Conservation (phyloP, 176 grass and related monocot species). For the Aegilops tauschii region DNA sequence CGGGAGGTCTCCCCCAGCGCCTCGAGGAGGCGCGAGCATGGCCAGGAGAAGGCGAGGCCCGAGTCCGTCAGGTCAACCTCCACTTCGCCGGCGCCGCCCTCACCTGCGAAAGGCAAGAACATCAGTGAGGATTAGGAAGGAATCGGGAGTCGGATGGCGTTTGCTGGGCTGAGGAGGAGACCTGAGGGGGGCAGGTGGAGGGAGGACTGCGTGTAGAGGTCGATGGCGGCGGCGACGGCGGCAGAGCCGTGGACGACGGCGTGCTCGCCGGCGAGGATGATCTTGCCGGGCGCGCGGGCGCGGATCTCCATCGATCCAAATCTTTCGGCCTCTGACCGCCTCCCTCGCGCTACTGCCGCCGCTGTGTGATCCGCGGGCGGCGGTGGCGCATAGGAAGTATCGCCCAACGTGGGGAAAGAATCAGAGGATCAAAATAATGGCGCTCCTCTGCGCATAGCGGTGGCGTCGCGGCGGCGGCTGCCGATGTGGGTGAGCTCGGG, state of each 20-base stretch:
- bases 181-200: conserved; percentile 35
- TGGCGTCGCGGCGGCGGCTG: too few species aligned
- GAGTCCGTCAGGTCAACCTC: conserved; percentile 67
- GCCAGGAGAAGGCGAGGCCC: conserved; percentile 63
- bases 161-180: neutral
- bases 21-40: conserved; percentile 42
- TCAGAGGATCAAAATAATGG: too few species aligned
- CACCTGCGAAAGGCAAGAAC: neutral
- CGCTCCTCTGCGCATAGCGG: too few species aligned
- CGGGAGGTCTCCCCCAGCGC: conserved; percentile 17
- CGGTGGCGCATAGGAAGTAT: neutral
- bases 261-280: conserved; percentile 91
- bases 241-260: conserved; percentile 81
- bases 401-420: too few species aligned
- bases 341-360: neutral
- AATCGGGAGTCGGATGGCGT: neutral
- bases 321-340: neutral
- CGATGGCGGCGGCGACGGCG: conserved; percentile 72
- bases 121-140: neutral
- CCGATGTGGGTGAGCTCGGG: too few species aligned
- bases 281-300: conserved; percentile 75
- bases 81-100: conserved; percentile 22
- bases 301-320: conserved; percentile 32
- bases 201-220: conserved; percentile 59
- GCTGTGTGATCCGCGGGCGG: neutral